Base-by-base conservation (phyloP, 495 filamentous ascomycete species). In the Lasiosphaeria ovina region DNA sequence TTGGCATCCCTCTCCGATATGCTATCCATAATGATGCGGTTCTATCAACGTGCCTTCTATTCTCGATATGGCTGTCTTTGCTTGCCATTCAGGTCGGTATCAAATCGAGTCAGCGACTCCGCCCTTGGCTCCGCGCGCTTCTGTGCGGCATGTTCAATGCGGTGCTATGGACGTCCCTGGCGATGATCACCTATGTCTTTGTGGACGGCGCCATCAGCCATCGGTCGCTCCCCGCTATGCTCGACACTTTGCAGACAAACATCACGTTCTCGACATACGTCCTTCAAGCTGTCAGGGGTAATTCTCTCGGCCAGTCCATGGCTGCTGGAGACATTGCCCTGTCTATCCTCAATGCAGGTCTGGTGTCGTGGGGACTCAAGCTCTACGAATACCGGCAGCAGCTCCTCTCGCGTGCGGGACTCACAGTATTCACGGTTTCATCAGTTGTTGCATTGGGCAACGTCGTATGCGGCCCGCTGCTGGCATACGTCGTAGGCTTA, bases 361-460 rank as follows among this genome's bases (percentile, higher is more conserved):
- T 81, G 17, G 72, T 76, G 0, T 70, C 72, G 3, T 72, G 79
- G 72, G 78, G 79, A 0, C 69, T 80, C 51, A 81, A 81, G 62
- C 75, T 81, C 48, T 80, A 75, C 65, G 72, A 77, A 58, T 77
- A 77, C 67, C 73, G 77, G 11, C 38, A 55, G 1, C 75, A 75
- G 35, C 62, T 81, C 0, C 64, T 74, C 33, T 75, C 73, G 7
- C 63, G 72, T 61, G 72, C 72, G 4, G 78, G 77, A 3, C 56
- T 75, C 10, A 67, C 67, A 36, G 71, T 74, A 0, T 69, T 76
- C 16, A 44, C 67, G 8, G 73, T 73, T 17, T 72, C 73, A 0
- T 71, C 69, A 12, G 33, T 64, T 5, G 35, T 69, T 0, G 70
- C 76, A 6, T 60, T 75, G 4, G 58, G 51, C 7, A 80, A 76